Evolutionary conservation across 257 asterid species (phyloP), one percentile per base, ranked within the genome.

Genomic region (Solanum tarapatanum): DNA sequence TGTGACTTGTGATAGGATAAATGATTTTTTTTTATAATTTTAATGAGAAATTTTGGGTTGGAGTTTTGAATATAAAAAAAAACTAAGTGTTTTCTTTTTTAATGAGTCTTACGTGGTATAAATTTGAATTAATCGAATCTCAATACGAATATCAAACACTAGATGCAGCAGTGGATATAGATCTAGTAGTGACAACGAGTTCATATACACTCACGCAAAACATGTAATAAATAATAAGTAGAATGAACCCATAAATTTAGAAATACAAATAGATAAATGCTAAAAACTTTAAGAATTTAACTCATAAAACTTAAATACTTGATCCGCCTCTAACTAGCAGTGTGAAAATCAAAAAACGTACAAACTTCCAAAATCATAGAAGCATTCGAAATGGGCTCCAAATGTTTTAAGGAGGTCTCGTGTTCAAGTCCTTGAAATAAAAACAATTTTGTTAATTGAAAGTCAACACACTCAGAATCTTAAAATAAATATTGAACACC

Each of bases 111-210:
- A 14, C 2, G 12, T 10, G 12, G 5, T 14, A 26, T 3, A 1
- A 30, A 7, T 32, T 7, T 7, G 2, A 70, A 30, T 12, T 26
- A 13, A 1, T 28, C 0, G 21, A 14, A 70, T 30, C 2, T 70
- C 12, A 30, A 70, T 70, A 70, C 3, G 2, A 32, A 0, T 70
- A 28, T 32, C 5, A 1, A 32, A 70, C 6, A 6, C 23, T 6
- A 28, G 0, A 3, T 6, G 10, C 11, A 68, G 0, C 0, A 6
- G 35, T 14, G 1, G 9, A 12, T 10, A 69, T 1, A 69, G 5
- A 5, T 51, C 60, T 51, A 69, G 0, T 5, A 69, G 11, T 7
- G 19, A 1, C 3, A 28, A 69, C 12, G 4, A 33, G 6, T 69
- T 69, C n/a, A 28, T 69, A 3, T 28, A 30, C n/a, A 28, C 32